Evolutionary conservation across 202 grass and related monocot genomes (phyloP).

Genomic region (Saccharum hybrid): DNA sequence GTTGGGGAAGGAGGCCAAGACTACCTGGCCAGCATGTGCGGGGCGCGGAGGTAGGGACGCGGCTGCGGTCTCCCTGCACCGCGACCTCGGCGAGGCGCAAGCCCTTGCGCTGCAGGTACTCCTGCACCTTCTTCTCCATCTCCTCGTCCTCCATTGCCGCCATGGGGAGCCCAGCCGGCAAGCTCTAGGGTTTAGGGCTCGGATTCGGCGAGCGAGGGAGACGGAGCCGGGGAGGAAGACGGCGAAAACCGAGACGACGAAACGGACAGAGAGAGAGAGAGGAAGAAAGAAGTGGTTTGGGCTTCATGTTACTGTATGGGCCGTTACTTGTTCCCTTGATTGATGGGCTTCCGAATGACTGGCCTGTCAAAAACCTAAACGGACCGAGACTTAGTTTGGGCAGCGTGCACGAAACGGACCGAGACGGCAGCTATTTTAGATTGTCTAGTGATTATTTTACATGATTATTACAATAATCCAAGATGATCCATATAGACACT

Average conservation of each 20-base stretch:
- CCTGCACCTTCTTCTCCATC: conserved; percentile 29
- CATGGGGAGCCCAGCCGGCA: too few species aligned
- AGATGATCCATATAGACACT: too few species aligned
- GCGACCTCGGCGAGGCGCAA: background rate
- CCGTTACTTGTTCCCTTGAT: background rate
- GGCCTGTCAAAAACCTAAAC: background rate
- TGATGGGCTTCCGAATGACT: background rate
- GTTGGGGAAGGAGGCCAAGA: too few species aligned
- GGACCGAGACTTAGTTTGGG: too few species aligned
- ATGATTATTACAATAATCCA: too few species aligned
- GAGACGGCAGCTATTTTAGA: too few species aligned
- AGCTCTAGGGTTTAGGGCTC: conserved; percentile 4
- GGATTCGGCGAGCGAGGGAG: background rate
- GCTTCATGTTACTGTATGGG: background rate
- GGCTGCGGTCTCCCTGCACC: background rate
- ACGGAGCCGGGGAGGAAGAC: background rate
- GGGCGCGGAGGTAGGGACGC: background rate
- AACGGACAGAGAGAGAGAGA: background rate
- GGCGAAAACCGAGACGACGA: background rate
- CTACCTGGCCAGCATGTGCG: background rate
- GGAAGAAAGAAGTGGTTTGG: background rate
- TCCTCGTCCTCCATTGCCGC: conserved; percentile 32
- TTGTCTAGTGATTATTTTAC: too few species aligned
- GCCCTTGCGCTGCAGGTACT: conserved; percentile 31
- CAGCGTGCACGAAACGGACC: background rate